Conservation (phyloP, 176 grass and related monocot genomes). For the Metroxylon sagu region DNA sequence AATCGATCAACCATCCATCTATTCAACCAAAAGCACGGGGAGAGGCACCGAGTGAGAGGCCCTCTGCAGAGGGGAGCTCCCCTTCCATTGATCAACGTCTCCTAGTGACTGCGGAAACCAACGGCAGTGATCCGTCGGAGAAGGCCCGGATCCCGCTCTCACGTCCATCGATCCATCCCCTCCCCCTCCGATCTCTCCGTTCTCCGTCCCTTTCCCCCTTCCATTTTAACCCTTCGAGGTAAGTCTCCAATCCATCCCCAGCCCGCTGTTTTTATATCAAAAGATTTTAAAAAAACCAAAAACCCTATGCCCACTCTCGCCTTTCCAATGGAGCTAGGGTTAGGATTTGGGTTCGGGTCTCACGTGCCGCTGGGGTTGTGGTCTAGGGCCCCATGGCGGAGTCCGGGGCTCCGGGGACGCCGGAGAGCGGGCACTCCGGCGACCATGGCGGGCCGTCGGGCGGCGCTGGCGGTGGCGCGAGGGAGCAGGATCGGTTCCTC, state of each 20-base stretch:
- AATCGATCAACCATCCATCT: no score
- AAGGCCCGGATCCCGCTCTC: neutral
- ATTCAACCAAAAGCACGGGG: no score
- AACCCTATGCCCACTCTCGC: no score
- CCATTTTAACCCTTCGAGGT: neutral
- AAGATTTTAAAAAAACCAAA: no score
- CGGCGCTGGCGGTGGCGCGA: neutral
- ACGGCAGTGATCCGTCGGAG: neutral
- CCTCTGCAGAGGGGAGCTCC: neutral
- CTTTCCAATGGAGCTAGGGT: no score
- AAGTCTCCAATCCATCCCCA: neutral
- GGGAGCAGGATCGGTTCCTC: conserved; percentile 2
- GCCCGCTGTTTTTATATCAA: no score
- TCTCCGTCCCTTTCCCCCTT: neutral
- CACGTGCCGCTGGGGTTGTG: neutral
- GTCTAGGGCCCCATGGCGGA: conserved; percentile 9
- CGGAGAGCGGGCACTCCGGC: neutral
- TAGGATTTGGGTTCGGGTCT: no score
- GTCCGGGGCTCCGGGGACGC: conserved; percentile 6
- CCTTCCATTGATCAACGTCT: conserved; percentile 4
- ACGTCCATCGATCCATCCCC: no score
- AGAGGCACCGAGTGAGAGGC: no score
- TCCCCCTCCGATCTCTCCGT: no score
- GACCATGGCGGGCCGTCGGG: neutral
- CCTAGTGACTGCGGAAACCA: neutral